These are phyloP conservation scores for Mallotus japonicus DNA, from an alignment of 441 rosid species.

Conservation along the genomic window DNA sequence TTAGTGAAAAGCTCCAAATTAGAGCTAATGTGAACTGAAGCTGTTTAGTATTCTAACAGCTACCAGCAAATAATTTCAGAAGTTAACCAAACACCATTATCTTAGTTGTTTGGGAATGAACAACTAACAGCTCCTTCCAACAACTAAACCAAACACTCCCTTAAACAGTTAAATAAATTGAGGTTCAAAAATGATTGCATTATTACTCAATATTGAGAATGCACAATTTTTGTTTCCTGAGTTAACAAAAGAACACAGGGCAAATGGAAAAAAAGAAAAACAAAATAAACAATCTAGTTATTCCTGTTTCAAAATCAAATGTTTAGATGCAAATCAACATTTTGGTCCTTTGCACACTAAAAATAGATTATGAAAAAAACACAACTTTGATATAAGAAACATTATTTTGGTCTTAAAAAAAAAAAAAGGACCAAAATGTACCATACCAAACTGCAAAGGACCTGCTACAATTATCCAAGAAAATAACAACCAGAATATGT, in stretches of 20 bases:
- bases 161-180: not conserved
- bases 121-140: too few species aligned
- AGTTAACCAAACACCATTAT: too few species aligned
- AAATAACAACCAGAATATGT: not conserved
- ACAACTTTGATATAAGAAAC: not conserved
- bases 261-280: not conserved
- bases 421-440: not conserved
- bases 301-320: not conserved
- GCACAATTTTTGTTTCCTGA: not conserved
- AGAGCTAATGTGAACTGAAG: too few species aligned
- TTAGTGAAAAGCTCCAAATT: too few species aligned
- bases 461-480: not conserved
- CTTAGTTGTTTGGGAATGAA: too few species aligned
- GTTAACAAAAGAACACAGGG: not conserved
- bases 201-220: not conserved
- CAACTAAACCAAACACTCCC: too few species aligned
- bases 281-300: too few species aligned
- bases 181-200: not conserved
- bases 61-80: not conserved
- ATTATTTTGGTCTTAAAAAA: not conserved
- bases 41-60: too few species aligned
- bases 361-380: not conserved
- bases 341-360: not conserved
- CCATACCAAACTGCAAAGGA: not conserved
- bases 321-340: not conserved